Conservation (phyloP, 2,329 filamentous ascomycete genomes). For the Aspergillus pseudoterreus region DNA sequence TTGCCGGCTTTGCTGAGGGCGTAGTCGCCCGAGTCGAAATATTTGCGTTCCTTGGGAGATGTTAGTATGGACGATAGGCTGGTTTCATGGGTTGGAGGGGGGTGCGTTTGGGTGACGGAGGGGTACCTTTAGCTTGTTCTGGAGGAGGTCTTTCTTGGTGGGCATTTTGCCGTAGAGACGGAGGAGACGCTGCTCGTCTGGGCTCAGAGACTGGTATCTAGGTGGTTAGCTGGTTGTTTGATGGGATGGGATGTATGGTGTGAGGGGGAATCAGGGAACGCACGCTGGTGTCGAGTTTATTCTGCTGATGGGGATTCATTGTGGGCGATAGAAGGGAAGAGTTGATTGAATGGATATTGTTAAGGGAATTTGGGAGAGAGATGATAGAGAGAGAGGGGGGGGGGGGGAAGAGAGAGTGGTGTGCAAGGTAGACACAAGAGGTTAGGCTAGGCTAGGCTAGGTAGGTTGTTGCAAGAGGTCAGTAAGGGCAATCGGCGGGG, state of each 20-base stretch:
- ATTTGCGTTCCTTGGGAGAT: slow-evolving; percentile 72
- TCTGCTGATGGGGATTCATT: slow-evolving; percentile 98
- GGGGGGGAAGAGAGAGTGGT: slow-evolving; percentile 1
- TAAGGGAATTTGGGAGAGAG: not conserved
- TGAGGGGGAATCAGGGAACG: slow-evolving; percentile 39
- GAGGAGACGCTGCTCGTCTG: slow-evolving; percentile 95
- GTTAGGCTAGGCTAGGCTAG: not conserved
- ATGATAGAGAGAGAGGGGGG: slow-evolving; percentile 3
- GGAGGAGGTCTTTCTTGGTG: slow-evolving; percentile 90
- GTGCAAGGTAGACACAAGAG: not conserved
- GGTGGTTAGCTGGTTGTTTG: not conserved
- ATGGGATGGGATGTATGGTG: slow-evolving; percentile 6
- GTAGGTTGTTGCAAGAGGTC: not conserved
- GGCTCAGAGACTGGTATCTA: slow-evolving; percentile 69
- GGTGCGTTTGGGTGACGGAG: not conserved
- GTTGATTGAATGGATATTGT: not conserved
- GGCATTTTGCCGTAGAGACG: slow-evolving; percentile 97
- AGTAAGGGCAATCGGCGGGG: not conserved
- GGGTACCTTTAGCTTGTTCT: slow-evolving; percentile 86
- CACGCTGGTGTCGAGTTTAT: slow-evolving; percentile 96
- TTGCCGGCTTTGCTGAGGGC: slow-evolving; percentile 97
- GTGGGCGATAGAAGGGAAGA: slow-evolving; percentile 23
- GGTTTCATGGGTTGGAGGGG: not conserved
- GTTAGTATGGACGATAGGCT: too few relatives aligned
- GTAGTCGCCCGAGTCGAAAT: slow-evolving; percentile 96